These are phyloP conservation scores for Ophiocordyceps robertsii DNA, from an alignment of 2,329 filamentous ascomycete species.

Conservation along the genomic window DNA sequence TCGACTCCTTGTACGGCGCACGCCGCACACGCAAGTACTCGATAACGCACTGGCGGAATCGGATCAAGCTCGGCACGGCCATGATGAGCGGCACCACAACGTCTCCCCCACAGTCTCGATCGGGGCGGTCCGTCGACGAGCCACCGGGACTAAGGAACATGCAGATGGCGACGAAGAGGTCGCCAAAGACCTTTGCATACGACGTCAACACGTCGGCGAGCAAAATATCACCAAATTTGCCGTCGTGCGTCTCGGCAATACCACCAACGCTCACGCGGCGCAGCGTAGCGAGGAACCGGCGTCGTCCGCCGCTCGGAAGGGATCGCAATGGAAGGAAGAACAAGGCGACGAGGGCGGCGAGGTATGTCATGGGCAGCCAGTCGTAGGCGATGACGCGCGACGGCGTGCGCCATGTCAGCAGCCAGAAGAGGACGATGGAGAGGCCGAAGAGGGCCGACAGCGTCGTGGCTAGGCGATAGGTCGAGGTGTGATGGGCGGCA, in stretches of 20 bases:
- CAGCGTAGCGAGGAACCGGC: constrained; percentile 62
- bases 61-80: constrained; percentile 69
- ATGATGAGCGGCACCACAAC: constrained; percentile 77
- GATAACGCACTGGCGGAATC: constrained; percentile 80
- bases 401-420: constrained; percentile 57
- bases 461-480: constrained; percentile 71
- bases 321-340: constrained; percentile 62
- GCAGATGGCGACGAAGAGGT: constrained; percentile 78
- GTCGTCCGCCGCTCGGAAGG: constrained; percentile 55
- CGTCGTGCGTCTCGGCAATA: constrained; percentile 72
- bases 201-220: constrained; percentile 90
- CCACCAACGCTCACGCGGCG: constrained; percentile 73
- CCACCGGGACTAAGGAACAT: constrained; percentile 69
- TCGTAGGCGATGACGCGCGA: constrained; percentile 64
- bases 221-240: constrained; percentile 89
- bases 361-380: constrained; percentile 75
- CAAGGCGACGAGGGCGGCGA: constrained; percentile 55
- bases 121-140: constrained; percentile 66
- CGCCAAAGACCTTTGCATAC: constrained; percentile 83
- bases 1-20: constrained; percentile 37
- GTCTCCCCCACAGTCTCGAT: constrained; percentile 67
- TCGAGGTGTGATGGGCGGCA: constrained; percentile 63
- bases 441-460: constrained; percentile 57
- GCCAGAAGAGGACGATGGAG: constrained; percentile 75
- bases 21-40: constrained; percentile 65